Base-by-base conservation (phyloP, 257 asterid species). In the Solanum peruvianum region DNA sequence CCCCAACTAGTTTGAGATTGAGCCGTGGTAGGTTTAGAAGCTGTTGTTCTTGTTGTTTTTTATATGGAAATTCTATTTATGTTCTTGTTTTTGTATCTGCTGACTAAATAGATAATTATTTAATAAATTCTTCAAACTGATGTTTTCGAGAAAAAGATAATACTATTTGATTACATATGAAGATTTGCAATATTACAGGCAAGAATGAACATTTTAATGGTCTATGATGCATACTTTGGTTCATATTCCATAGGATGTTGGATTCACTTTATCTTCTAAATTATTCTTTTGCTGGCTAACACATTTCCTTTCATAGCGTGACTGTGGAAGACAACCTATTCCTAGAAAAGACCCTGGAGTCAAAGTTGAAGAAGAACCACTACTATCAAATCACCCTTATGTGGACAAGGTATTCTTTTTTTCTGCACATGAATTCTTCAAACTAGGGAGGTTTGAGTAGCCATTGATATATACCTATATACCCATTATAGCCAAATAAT, bases 341-440 rank as follows among this genome's bases (percentile, higher is more conserved):
- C 98, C 98, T 70, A 95, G 94, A 88, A 95, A 95, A 91, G 98
- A 95, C 91, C 98, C 97, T 70, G 97, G 94, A 82, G 85, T 95
- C 88, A 95, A 92, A 90, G 92, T 95, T 94, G 99, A 95, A 88
- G 98, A 94, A 90, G 95, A 97, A 90, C 94, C 99, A 85, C 89
- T 95, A 77, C 86, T 95, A 87, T 97, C 99, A 75, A 94, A 95
- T 91, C 99, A 97, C 91, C 99, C 99, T 29, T 95, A 90, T 80
- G 98, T 94, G 82, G 96, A 97, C 87, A 94, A 95, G 98, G 99
- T 94, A 92, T 69, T 86, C 85, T 29, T 81, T 45, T 29, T 81
- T 49, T 81, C 45, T 49, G 42, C 85, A 47, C 85, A 47, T 11
- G 85, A 80, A 64, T 33, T 81, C 18, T 49, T 80, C 85, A 18